Base-by-base conservation (phyloP, 805 yeast species). In the Candida ortonii region DNA sequence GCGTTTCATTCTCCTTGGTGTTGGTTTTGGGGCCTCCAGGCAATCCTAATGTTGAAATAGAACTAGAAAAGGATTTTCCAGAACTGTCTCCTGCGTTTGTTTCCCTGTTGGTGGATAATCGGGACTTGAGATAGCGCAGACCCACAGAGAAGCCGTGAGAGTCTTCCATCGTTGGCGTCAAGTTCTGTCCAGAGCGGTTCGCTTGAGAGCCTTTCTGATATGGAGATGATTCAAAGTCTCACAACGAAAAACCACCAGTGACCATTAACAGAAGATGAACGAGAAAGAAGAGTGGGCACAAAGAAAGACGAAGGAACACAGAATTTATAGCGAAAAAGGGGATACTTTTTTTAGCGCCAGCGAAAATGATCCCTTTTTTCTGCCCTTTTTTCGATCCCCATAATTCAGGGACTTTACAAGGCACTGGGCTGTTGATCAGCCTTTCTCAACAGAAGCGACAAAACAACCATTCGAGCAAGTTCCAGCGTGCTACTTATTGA, bases 81-180 rank as follows among this genome's bases (percentile, higher is more conserved):
- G 36, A 12, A 8, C 22, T 25, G 3, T 35, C 38, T 4, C 26
- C 26, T 14, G 17, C 39, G 26, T 33, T 38, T 27, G 37, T 28
- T 11, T 44, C 50, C 19, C 44, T 41, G 27, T 47, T 49, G n/a
- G n/a, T n/a, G 5, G 42, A 28, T 22, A 52, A 43, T 17, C 47
- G 42, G 6, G 52, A 43, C 35, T 47, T 52, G 11, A 52, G 41
- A 22, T 37, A 45, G 18, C 52, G 45, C n/a, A 52, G 38, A 11
- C 55, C 48, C 17, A 44, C 46, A 4, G 53, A 44, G 22, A 50
- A 42, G 4, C 47, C 41, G 23, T 41, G 44, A 9, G 46, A 23
- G 12, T 52, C 53, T 15, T 48, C 53, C 44, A 44, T 47, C 12
- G 8, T 14, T 15, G 14, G 16, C 23, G 11, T 28, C 22, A 26